Evolutionary conservation across 768 basidiomycete species (phyloP).

Genomic region (Leccinum broughii): DNA sequence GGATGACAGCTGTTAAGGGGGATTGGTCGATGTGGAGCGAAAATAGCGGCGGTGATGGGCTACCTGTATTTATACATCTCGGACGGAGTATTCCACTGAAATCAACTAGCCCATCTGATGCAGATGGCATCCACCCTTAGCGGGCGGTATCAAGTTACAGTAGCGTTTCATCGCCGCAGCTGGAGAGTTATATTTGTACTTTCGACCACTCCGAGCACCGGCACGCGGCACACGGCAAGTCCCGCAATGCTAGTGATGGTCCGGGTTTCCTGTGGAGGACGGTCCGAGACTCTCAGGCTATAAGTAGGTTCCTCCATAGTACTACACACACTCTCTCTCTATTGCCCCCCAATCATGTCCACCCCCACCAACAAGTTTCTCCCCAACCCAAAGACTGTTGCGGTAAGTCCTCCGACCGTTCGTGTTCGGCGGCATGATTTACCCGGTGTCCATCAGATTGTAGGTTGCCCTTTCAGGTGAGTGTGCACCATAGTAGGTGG

Average conservation of each 20-base stretch:
- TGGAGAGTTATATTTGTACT: neutral
- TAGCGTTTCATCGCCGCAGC: too few species aligned
- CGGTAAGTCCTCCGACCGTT: constrained; percentile 54
- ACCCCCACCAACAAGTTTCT: constrained; percentile 30
- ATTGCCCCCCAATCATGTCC: constrained; percentile 20
- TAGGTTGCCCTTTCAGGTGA: constrained; percentile 95
- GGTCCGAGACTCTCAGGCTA: neutral
- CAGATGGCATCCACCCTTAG: too few species aligned
- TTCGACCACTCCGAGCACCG: too few species aligned
- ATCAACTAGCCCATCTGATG: neutral
- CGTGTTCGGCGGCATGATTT: constrained; percentile 1
- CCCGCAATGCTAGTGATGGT: neutral
- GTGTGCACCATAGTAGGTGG: constrained; percentile 21
- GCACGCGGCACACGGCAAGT: constrained; percentile 7
- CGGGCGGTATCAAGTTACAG: too few species aligned
- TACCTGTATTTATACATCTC: constrained; percentile 24
- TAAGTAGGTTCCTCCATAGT: neutral
- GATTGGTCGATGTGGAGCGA: constrained; percentile 16
- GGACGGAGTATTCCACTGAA: neutral
- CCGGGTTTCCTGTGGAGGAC: neutral
- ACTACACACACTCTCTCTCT: neutral
- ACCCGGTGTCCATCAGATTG: constrained; percentile 53
- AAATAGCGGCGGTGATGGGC: constrained; percentile 12
- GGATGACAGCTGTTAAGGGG: neutral
- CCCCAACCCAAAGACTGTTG: constrained; percentile 69